phyloP scores from a whole-genome alignment of 2,329 filamentous ascomycete species.

The Xylaria sp. region DNA sequence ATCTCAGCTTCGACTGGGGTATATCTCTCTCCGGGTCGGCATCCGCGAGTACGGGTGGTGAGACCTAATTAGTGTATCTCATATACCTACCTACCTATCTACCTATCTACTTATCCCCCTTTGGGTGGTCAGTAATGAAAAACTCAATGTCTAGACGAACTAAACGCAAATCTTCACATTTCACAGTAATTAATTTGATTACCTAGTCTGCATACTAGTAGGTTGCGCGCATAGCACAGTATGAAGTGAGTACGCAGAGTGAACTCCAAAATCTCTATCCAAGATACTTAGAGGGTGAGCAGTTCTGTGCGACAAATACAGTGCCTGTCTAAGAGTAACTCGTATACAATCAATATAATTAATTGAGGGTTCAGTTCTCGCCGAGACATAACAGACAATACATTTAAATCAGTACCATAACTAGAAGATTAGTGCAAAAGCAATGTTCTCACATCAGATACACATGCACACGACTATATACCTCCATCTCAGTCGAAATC shows the following conservation, averaged over 20 bases:
- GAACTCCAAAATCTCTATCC: background rate
- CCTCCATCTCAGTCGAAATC: background rate
- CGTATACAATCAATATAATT: background rate
- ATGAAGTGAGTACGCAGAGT: background rate
- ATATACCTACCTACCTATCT: background rate
- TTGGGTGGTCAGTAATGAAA: background rate
- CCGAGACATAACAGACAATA: background rate
- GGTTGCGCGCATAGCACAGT: background rate
- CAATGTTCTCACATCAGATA: background rate
- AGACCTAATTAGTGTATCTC: background rate
- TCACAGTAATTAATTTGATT: background rate
- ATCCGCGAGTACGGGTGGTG: conserved; percentile 30
- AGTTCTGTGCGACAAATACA: background rate
- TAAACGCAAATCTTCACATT: background rate
- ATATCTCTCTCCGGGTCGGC: conserved; percentile 45
- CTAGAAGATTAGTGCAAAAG: background rate
- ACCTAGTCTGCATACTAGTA: no score
- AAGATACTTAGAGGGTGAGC: background rate
- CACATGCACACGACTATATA: background rate
- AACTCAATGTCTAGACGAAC: background rate
- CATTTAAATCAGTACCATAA: background rate
- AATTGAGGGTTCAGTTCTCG: background rate
- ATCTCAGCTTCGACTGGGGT: conserved; percentile 46
- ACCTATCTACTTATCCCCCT: background rate
- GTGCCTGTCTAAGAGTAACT: background rate